Evolutionary conservation across 768 basidiomycete species (phyloP).

Genomic region (Cubamyces sp.): DNA sequence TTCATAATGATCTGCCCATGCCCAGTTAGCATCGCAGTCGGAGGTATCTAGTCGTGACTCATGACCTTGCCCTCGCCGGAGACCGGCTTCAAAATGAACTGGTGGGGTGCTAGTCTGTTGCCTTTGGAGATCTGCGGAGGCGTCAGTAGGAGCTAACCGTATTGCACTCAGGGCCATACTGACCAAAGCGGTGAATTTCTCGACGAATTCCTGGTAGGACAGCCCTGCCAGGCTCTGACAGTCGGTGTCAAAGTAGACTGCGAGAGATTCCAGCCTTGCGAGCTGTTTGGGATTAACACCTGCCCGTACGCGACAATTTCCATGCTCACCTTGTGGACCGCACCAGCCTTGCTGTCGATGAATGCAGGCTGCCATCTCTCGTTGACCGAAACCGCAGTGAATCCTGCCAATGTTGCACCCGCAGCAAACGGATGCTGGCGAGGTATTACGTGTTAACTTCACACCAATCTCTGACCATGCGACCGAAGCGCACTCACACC

Average conservation of each 20-base stretch:
- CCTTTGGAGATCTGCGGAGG: slow-evolving; percentile 53
- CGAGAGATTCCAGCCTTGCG: slow-evolving; percentile 82
- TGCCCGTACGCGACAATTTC: neutral
- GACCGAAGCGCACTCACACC: slow-evolving; percentile 57
- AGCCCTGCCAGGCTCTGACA: slow-evolving; percentile 75
- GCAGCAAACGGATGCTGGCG: slow-evolving; percentile 90
- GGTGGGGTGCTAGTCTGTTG: slow-evolving; percentile 61
- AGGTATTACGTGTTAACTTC: no score
- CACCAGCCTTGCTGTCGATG: slow-evolving; percentile 85
- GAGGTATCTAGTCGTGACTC: slow-evolving; percentile 17
- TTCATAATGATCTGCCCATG: slow-evolving; percentile 75
- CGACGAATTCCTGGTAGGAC: slow-evolving; percentile 63
- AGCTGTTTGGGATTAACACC: slow-evolving; percentile 52
- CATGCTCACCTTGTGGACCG: slow-evolving; percentile 80
- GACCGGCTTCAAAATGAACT: slow-evolving; percentile 94
- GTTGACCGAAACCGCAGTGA: slow-evolving; percentile 89
- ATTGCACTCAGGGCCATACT: slow-evolving; percentile 7
- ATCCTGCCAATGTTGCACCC: slow-evolving; percentile 85
- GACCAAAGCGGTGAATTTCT: slow-evolving; percentile 78
- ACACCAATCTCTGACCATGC: no score
- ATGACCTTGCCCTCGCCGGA: slow-evolving; percentile 90
- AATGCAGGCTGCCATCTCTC: slow-evolving; percentile 88
- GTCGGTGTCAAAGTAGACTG: slow-evolving; percentile 96
- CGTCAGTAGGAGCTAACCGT: neutral
- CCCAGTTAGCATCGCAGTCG: slow-evolving; percentile 7